These are phyloP conservation scores for Chytridiales sp. DNA, from an alignment of 371 early-diverging fungal genomes.

Conservation along the genomic window DNA sequence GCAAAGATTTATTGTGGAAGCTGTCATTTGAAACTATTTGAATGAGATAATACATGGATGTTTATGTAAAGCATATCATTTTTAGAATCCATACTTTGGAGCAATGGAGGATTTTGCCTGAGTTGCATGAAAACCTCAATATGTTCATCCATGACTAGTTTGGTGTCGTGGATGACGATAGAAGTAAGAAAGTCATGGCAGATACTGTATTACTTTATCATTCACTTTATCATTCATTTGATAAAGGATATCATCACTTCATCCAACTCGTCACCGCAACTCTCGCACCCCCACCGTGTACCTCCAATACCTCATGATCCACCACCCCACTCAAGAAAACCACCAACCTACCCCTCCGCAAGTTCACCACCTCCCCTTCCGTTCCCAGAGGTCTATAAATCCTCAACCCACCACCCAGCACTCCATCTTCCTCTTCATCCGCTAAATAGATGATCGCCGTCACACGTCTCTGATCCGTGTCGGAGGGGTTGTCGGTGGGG, in stretches of 20 bases:
- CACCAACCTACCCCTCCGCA: constrained; percentile 56
- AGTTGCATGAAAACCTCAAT: too few relatives aligned
- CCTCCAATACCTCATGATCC: constrained; percentile 59
- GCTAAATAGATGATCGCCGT: constrained; percentile 62
- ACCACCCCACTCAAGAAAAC: constrained; percentile 63
- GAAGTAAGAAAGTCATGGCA: too few relatives aligned
- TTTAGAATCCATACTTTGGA: too few relatives aligned
- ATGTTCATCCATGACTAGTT: too few relatives aligned
- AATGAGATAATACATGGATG: too few relatives aligned
- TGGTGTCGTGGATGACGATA: too few relatives aligned
- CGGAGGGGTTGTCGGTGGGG: constrained; percentile 56
- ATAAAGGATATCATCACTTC: too few relatives aligned
- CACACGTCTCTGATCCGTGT: constrained; percentile 60
- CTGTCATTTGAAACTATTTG: constrained; percentile 26
- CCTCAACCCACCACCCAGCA: constrained; percentile 52
- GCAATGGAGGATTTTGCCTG: too few relatives aligned
- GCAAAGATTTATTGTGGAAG: constrained; percentile 23
- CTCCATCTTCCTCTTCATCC: constrained; percentile 52
- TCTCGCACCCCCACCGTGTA: constrained; percentile 1
- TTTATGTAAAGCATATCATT: too few relatives aligned
- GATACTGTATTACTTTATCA: too few relatives aligned
- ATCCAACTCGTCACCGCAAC: constrained; percentile 16
- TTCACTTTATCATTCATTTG: too few relatives aligned
- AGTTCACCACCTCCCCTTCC: constrained; percentile 43
- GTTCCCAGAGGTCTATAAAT: constrained; percentile 15